Conservation (phyloP, 1,284 basidiomycete species). For the Ustilago bromivora region DNA sequence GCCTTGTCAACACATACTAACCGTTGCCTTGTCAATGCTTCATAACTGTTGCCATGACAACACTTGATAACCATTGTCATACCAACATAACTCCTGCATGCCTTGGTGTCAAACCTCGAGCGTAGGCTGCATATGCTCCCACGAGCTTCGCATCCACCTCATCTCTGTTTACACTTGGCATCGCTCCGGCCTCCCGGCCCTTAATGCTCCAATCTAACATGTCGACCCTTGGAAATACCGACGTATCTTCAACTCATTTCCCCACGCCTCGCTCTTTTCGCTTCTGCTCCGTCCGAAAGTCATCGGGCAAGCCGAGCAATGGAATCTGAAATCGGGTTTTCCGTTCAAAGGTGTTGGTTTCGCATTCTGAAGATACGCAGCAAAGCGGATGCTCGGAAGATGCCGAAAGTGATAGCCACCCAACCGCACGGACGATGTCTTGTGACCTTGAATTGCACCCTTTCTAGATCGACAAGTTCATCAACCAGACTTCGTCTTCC, state of each 20-base stretch:
- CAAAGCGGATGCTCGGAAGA: slow-evolving; percentile 32
- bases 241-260: neutral
- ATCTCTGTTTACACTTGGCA: no score
- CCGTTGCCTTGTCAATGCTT: no score
- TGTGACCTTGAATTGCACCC: slow-evolving; percentile 13
- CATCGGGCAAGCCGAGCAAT: neutral
- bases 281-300: neutral
- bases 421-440: slow-evolving; percentile 20
- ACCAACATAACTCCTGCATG: no score
- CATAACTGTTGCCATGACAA: no score
- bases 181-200: no score
- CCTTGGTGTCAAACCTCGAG: no score
- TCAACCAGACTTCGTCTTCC: neutral
- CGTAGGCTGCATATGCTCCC: no score
- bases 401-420: slow-evolving; percentile 8
- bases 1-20: no score
- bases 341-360: slow-evolving; percentile 12
- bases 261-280: neutral
- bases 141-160: no score
- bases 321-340: neutral
- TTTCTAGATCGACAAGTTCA: neutral
- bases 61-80: no score
- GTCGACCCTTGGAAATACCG: no score
- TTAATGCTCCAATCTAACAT: neutral
- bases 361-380: neutral